Conservation (phyloP, 345 rosid species). For the Populus ilicifolia region DNA sequence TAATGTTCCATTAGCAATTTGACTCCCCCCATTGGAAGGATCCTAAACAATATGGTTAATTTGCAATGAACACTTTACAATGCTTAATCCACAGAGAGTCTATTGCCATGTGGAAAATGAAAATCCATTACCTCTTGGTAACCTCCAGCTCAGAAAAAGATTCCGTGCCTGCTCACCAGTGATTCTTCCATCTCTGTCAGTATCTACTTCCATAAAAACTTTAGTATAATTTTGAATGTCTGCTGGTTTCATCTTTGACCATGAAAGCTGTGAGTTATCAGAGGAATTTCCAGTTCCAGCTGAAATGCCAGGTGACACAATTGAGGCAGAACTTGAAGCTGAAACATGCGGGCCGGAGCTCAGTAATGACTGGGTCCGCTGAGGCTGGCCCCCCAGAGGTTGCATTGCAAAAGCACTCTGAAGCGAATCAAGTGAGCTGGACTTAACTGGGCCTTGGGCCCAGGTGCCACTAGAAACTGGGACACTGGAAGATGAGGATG, state of each 20-base stretch:
- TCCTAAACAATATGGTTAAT: background rate
- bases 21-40: background rate
- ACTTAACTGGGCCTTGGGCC: conserved; percentile 49
- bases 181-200: conserved; percentile 91
- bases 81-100: background rate
- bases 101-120: background rate
- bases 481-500: conserved; percentile 40
- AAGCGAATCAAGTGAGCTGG: conserved; percentile 65
- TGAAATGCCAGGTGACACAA: conserved; percentile 47
- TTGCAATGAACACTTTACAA: background rate
- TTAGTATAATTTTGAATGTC: conserved; percentile 87
- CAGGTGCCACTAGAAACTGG: conserved; percentile 50
- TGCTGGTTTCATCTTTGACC: conserved; percentile 91
- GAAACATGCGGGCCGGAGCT: conserved; percentile 49
- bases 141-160: conserved; percentile 92
- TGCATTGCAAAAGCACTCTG: conserved; percentile 61
- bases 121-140: conserved; percentile 76
- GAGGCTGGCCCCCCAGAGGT: conserved; percentile 56
- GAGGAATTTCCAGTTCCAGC: conserved; percentile 54
- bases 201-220: conserved; percentile 92
- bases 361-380: conserved; percentile 42
- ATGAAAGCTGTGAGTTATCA: conserved; percentile 49
- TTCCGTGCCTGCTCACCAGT: conserved; percentile 92
- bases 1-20: background rate
- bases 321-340: conserved; percentile 46